phyloP scores from a whole-genome alignment of 2,329 filamentous ascomycete species.

The Exophiala aquamarina region DNA sequence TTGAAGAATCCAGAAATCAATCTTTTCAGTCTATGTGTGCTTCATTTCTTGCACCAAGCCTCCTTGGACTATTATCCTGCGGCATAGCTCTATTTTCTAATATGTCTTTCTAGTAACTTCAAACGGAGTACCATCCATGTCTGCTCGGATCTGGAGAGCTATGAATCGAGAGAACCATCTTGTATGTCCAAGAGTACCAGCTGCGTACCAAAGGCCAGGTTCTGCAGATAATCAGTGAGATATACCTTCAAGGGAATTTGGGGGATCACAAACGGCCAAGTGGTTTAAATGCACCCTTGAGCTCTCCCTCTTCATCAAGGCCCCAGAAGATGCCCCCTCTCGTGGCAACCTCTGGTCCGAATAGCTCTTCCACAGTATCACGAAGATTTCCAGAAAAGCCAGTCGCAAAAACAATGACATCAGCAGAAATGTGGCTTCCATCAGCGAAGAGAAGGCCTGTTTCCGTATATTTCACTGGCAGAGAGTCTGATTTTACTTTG shows the following conservation, averaged over 20 bases:
- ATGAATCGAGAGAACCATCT: conserved; percentile 45
- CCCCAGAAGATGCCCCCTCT: conserved; percentile 46
- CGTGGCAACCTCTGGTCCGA: conserved; percentile 42
- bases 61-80: too few relatives aligned
- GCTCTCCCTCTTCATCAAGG: conserved; percentile 48
- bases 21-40: too few relatives aligned
- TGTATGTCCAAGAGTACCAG: conserved; percentile 42
- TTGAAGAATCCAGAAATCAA: too few relatives aligned
- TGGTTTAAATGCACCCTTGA: conserved; percentile 43
- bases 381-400: conserved; percentile 47
- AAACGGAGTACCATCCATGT: conserved; percentile 26
- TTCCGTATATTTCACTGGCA: conserved; percentile 36
- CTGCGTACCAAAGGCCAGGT: conserved; percentile 43
- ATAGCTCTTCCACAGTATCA: conserved; percentile 36
- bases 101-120: too few relatives aligned
- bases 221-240: conserved; percentile 18
- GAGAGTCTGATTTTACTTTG: conserved; percentile 41
- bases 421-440: conserved; percentile 42
- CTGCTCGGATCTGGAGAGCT: conserved; percentile 47
- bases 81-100: too few relatives aligned
- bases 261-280: conserved; percentile 40
- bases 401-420: conserved; percentile 49
- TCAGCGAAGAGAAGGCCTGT: conserved; percentile 46
- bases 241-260: background rate
- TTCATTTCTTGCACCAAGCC: too few relatives aligned